phyloP scores from a whole-genome alignment of 345 rosid species.

The Turritis glabra region DNA sequence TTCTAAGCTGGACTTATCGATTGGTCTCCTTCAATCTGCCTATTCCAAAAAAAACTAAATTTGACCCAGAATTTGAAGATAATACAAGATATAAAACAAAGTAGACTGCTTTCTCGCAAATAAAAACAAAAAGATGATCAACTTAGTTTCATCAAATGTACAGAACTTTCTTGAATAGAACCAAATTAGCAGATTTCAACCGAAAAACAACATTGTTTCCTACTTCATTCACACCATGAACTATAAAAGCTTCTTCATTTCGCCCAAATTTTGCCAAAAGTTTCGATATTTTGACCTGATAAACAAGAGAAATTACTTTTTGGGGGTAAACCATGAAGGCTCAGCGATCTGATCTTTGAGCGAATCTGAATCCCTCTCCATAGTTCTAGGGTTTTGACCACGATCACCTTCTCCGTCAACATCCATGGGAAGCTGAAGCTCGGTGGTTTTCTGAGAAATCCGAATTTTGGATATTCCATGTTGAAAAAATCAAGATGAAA shows the following conservation, averaged over 20 bases:
- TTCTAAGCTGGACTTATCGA: neutral
- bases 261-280: neutral
- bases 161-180: neutral
- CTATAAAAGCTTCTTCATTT: conserved; percentile 13
- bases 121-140: neutral
- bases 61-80: conserved; percentile 15
- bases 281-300: neutral
- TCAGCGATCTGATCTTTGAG: conserved; percentile 38
- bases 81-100: too few relatives aligned
- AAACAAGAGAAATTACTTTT: conserved; percentile 44
- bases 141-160: neutral
- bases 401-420: conserved; percentile 38
- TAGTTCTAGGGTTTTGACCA: conserved; percentile 27
- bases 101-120: conserved; percentile 4
- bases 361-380: conserved; percentile 43
- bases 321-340: conserved; percentile 86
- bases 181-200: neutral
- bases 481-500: neutral
- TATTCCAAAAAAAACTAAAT: conserved; percentile 1
- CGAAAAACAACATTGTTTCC: neutral
- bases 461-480: conserved; percentile 27
- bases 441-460: neutral
- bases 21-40: neutral
- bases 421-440: conserved; percentile 17
- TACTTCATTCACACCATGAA: neutral